Conservation (phyloP, 2,329 filamentous ascomycete species). For the Hirsutella rhossiliensis region DNA sequence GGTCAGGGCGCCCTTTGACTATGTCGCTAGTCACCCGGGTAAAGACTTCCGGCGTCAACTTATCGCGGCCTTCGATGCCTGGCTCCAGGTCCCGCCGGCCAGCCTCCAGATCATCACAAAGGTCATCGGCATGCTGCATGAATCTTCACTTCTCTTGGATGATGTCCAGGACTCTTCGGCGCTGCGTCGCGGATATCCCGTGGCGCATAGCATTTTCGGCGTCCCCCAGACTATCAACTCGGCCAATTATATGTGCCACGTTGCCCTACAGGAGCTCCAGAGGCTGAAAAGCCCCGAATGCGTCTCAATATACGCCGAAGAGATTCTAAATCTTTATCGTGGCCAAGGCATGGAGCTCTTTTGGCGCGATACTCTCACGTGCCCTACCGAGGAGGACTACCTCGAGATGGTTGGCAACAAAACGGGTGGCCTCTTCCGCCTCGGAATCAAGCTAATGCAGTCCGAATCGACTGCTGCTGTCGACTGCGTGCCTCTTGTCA, state of each 20-base stretch:
- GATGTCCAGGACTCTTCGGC: conserved; percentile 77
- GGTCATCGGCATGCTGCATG: conserved; percentile 77
- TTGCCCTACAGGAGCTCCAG: conserved; percentile 62
- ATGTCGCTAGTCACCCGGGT: conserved; percentile 65
- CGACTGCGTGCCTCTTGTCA: conserved; percentile 79
- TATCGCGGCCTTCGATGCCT: conserved; percentile 70
- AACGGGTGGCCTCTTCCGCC: conserved; percentile 74
- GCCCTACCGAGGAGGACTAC: conserved; percentile 78
- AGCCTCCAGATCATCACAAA: conserved; percentile 64
- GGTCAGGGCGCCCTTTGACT: conserved; percentile 67
- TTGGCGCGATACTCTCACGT: conserved; percentile 77
- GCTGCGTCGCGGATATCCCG: conserved; percentile 67
- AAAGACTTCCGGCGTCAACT: conserved; percentile 76
- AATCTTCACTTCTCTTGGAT: conserved; percentile 71
- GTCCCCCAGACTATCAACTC: conserved; percentile 82
- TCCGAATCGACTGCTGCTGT: conserved; percentile 46
- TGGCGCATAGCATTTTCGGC: conserved; percentile 76
- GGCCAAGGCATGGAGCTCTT: conserved; percentile 88
- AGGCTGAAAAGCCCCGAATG: conserved; percentile 55
- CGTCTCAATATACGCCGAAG: conserved; percentile 65
- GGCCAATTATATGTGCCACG: conserved; percentile 83
- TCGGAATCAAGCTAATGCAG: conserved; percentile 83
- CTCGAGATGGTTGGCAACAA: conserved; percentile 89
- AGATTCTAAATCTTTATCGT: conserved; percentile 72
- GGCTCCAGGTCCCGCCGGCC: conserved; percentile 60